Evolutionary conservation across 2,329 filamentous ascomycete species (phyloP).

Genomic region (Diaporthe vexans): DNA sequence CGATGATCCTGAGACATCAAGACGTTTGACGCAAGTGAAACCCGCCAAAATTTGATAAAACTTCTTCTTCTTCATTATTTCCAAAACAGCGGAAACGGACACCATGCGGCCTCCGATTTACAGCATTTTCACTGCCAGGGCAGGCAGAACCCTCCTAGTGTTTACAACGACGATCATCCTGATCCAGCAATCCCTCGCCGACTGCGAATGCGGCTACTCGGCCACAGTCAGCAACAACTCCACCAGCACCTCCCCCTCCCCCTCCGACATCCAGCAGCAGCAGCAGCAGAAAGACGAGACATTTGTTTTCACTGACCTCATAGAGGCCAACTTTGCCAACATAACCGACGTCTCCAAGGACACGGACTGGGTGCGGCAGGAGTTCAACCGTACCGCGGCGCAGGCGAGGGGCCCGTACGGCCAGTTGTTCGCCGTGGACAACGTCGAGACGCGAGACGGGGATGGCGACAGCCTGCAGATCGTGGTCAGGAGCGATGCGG

Average conservation of each 20-base stretch:
- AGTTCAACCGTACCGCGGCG: constrained; percentile 74
- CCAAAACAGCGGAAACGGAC: not conserved
- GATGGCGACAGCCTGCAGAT: constrained; percentile 66
- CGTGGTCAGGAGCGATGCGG: constrained; percentile 62
- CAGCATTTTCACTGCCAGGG: not conserved
- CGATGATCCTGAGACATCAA: not conserved
- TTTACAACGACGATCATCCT: constrained; percentile 41
- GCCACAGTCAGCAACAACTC: constrained; percentile 60
- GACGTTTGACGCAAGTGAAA: not conserved
- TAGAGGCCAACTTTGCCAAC: constrained; percentile 81
- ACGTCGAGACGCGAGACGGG: constrained; percentile 67
- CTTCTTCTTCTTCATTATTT: too few species aligned
- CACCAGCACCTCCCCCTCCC: too few species aligned
- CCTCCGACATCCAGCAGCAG: not conserved
- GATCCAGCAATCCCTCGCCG: constrained; percentile 51
- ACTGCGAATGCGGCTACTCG: constrained; percentile 82
- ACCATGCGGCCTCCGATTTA: not conserved
- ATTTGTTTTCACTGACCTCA: constrained; percentile 74
- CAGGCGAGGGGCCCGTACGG: constrained; percentile 74
- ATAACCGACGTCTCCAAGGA: constrained; percentile 62
- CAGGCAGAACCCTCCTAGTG: not conserved
- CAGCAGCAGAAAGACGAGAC: constrained; percentile 48
- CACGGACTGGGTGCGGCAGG: constrained; percentile 75
- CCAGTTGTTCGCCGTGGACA: constrained; percentile 70
- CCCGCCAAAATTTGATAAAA: not conserved